Conservation (phyloP, 768 basidiomycete species). For the Leccinum subtestaceum region DNA sequence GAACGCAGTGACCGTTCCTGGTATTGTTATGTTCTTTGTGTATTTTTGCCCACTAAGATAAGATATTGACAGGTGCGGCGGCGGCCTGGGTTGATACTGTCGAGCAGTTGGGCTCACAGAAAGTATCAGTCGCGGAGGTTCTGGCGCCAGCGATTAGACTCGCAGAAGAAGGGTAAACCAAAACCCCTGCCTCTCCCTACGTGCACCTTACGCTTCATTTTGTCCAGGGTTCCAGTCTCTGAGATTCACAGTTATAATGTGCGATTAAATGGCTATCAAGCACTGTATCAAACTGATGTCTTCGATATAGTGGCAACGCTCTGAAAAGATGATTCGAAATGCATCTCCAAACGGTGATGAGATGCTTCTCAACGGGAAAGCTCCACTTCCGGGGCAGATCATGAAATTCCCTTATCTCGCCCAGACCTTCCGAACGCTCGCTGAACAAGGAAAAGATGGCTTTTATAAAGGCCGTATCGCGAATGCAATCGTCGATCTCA, state of each 20-base stretch:
- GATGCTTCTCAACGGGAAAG: conserved; percentile 82
- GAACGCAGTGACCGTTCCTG: conserved; percentile 90
- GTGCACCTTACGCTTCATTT: background rate
- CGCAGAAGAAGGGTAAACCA: conserved; percentile 83
- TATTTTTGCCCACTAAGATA: conserved; percentile 1
- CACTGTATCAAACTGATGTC: conserved; percentile 2
- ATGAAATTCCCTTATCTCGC: conserved; percentile 81
- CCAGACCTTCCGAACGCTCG: conserved; percentile 76
- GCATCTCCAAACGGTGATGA: conserved; percentile 85
- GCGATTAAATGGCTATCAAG: conserved; percentile 17
- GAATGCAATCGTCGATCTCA: conserved; percentile 81
- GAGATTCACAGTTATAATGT: conserved; percentile 70
- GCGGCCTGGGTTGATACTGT: conserved; percentile 95
- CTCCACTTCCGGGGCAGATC: conserved; percentile 83
- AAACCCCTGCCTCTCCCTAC: background rate
- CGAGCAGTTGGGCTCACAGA: conserved; percentile 74
- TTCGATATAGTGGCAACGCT: conserved; percentile 41
- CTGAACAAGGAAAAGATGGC: conserved; percentile 80
- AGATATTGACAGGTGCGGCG: conserved; percentile 65
- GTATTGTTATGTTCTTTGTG: conserved; percentile 29
- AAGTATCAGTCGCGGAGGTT: conserved; percentile 59
- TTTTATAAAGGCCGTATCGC: conserved; percentile 94
- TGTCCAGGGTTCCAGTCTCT: conserved; percentile 74
- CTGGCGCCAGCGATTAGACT: conserved; percentile 87
- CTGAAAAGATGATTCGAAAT: conserved; percentile 66